phyloP scores from a whole-genome alignment of 345 rosid species.

The Gossypium herbaceum region DNA sequence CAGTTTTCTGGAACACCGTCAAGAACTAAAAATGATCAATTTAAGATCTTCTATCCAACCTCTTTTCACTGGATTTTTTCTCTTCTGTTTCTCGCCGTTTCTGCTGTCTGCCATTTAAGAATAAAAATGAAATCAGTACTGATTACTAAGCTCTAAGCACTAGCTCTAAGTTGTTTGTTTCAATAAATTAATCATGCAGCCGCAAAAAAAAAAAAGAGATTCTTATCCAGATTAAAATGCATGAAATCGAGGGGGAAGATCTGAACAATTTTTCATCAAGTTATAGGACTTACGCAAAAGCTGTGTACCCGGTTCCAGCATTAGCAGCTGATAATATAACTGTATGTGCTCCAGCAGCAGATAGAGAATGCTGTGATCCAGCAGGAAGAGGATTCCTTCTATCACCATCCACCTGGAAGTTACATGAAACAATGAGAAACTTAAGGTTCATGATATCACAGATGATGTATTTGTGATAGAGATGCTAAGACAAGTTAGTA shows the following conservation, averaged over 20 bases:
- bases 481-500: constrained; percentile 19
- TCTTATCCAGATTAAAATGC: background rate
- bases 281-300: constrained; percentile 64
- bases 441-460: background rate
- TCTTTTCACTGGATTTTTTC: constrained; percentile 66
- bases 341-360: constrained; percentile 56
- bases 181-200: background rate
- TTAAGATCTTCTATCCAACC: constrained; percentile 73
- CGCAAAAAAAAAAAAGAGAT: background rate
- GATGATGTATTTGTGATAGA: background rate
- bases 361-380: constrained; percentile 58
- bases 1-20: background rate
- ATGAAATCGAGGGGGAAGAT: background rate
- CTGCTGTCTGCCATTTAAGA: constrained; percentile 57
- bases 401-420: constrained; percentile 73
- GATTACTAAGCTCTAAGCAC: background rate
- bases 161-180: background rate
- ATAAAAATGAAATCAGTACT: background rate
- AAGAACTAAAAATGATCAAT: background rate
- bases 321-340: constrained; percentile 59
- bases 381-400: constrained; percentile 48
- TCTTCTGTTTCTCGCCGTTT: constrained; percentile 82
- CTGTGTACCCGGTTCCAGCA: constrained; percentile 84
- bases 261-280: background rate
- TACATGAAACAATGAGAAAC: background rate